Evolutionary conservation across 2,329 filamentous ascomycete species (phyloP).

Genomic region (Pochonia chlamydosporia): DNA sequence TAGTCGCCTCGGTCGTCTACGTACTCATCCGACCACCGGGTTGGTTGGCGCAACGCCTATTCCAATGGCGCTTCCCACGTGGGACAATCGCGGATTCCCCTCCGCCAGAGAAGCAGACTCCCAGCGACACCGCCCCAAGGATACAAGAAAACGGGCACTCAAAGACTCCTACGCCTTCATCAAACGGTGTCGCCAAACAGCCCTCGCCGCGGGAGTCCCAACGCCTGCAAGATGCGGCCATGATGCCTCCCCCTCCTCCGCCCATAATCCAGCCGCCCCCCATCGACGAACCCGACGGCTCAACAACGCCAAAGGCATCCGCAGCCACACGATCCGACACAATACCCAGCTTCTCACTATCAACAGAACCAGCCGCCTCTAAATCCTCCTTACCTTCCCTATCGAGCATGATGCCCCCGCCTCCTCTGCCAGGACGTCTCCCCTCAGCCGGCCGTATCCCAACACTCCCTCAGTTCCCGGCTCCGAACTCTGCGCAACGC

Average conservation of each 20-base stretch:
- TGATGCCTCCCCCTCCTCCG: slow-evolving; percentile 33
- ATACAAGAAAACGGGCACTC: neutral
- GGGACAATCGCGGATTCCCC: slow-evolving; percentile 6
- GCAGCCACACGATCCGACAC: slow-evolving; percentile 16
- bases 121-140: slow-evolving; percentile 3
- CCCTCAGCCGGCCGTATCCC: slow-evolving; percentile 24
- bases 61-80: slow-evolving; percentile 16
- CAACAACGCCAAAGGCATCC: slow-evolving; percentile 47
- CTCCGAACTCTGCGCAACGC: slow-evolving; percentile 46
- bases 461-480: slow-evolving; percentile 40
- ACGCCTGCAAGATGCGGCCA: slow-evolving; percentile 29
- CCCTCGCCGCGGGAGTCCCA: slow-evolving; percentile 11
- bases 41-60: slow-evolving; percentile 32
- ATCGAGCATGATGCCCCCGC: slow-evolving; percentile 25
- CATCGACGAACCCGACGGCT: slow-evolving; percentile 27
- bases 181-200: neutral
- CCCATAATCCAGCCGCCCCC: slow-evolving; percentile 20
- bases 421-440: slow-evolving; percentile 19
- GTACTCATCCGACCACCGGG: slow-evolving; percentile 48
- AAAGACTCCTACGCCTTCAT: neutral
- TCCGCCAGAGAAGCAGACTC: neutral
- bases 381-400: neutral
- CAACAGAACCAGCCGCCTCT: slow-evolving; percentile 11
- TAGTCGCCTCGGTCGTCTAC: slow-evolving; percentile 55
- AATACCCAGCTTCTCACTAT: slow-evolving; percentile 42